Conservation (phyloP, 1,139 yeast species). For the Maudiozyma humilis region DNA sequence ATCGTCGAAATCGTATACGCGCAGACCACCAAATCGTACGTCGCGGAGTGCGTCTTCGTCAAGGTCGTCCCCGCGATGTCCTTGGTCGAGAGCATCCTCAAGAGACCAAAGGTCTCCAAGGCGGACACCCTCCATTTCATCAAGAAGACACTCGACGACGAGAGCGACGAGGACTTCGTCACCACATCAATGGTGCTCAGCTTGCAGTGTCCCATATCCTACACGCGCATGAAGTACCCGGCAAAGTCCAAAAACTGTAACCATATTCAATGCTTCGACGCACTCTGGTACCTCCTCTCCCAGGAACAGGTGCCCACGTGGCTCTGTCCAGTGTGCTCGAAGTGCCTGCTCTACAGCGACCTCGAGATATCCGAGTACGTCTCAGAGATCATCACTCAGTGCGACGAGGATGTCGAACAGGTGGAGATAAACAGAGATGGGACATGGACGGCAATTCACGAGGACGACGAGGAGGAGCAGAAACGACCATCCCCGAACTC, state of each 20-base stretch:
- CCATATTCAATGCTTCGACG: constrained; percentile 63
- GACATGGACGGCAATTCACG: constrained; percentile 38
- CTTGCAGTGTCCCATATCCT: constrained; percentile 54
- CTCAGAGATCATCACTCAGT: constrained; percentile 38
- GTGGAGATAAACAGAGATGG: constrained; percentile 50
- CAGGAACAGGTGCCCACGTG: constrained; percentile 54
- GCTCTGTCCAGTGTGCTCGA: constrained; percentile 56
- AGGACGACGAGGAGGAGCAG: constrained; percentile 14
- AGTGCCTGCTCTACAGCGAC: constrained; percentile 36
- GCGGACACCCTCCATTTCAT: constrained; percentile 37
- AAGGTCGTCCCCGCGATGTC: constrained; percentile 36
- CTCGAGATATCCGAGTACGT: constrained; percentile 57
- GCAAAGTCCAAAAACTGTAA: constrained; percentile 46
- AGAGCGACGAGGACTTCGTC: constrained; percentile 42
- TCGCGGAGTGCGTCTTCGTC: constrained; percentile 43
- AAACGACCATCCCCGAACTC: constrained; percentile 8
- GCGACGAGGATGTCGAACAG: constrained; percentile 41
- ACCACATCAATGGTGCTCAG: constrained; percentile 45
- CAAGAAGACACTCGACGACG: constrained; percentile 30
- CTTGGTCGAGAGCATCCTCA: constrained; percentile 26
- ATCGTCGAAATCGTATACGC: constrained; percentile 42
- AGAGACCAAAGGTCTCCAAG: constrained; percentile 38
- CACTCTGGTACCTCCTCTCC: constrained; percentile 43
- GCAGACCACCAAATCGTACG: constrained; percentile 36
- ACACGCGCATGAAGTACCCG: constrained; percentile 47